A percentile compares a stretch with the other conserved stretches of the same genome.
Evolutionary conservation across 169 alveolate genomes (phyloP).

Genomic region (Plasmodium ovale): DNA sequence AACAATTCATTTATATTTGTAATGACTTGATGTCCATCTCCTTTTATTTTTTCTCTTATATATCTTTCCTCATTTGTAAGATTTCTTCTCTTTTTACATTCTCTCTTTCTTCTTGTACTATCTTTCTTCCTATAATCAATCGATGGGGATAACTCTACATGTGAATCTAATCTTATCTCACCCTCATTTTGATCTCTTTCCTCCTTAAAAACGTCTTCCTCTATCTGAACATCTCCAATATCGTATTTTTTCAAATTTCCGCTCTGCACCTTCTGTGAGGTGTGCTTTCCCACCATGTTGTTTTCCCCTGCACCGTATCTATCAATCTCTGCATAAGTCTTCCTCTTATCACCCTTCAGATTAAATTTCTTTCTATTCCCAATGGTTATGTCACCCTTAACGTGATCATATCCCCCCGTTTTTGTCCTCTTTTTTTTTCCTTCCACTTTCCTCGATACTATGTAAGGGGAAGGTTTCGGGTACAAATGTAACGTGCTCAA

Average conservation of each 20-base stretch:
- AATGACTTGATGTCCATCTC: constrained; percentile 32
- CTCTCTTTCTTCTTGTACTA: neutral
- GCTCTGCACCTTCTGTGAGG: neutral
- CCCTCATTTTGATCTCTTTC: neutral
- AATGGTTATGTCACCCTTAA: neutral
- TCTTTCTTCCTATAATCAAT: neutral
- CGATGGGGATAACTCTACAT: too few relatives aligned
- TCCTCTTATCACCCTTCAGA: neutral
- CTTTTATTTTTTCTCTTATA: constrained; percentile 41
- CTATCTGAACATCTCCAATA: constrained; percentile 3
- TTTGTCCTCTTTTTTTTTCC: constrained; percentile 17
- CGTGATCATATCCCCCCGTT: neutral
- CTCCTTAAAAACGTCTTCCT: constrained; percentile 12
- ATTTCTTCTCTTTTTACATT: neutral
- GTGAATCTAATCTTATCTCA: too few relatives aligned
- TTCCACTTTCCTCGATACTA: constrained; percentile 40
- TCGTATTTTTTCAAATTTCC: neutral
- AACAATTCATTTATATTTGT: constrained; percentile 65
- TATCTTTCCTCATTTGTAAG: constrained; percentile 1
- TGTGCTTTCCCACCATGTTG: neutral
- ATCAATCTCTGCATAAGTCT: neutral
- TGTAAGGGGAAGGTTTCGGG: constrained; percentile 77
- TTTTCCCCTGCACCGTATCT: too few relatives aligned
- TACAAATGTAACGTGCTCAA: constrained; percentile 73
- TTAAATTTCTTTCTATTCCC: neutral